Conservation (phyloP, 805 yeast genomes). For the Candida krabiensis region DNA sequence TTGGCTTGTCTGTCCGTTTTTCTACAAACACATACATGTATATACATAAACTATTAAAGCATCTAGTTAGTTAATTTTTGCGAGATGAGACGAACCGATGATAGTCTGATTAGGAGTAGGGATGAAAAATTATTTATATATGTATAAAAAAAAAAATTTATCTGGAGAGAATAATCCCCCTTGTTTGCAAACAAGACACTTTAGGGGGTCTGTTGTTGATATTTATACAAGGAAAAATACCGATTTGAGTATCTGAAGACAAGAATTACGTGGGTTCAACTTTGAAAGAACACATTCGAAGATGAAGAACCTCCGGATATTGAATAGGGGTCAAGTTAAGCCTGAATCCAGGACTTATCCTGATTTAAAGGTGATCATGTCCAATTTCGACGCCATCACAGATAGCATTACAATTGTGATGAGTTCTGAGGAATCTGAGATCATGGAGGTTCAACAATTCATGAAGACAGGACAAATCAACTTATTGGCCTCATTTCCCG, state of each 20-base stretch:
- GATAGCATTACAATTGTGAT: slow-evolving; percentile 71
- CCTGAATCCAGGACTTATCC: slow-evolving; percentile 63
- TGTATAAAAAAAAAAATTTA: slow-evolving; percentile 8
- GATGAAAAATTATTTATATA: too few relatives aligned
- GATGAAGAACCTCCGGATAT: slow-evolving; percentile 34
- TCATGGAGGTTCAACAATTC: slow-evolving; percentile 76
- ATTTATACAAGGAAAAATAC: too few relatives aligned
- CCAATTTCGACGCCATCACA: slow-evolving; percentile 69
- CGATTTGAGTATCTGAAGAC: too few relatives aligned
- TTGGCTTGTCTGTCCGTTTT: background rate
- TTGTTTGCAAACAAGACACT: too few relatives aligned
- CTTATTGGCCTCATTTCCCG: slow-evolving; percentile 62
- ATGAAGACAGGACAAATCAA: slow-evolving; percentile 59
- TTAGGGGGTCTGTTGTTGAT: too few relatives aligned
- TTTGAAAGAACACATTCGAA: too few relatives aligned
- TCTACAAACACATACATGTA: background rate
- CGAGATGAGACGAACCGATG: too few relatives aligned
- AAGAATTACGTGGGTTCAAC: too few relatives aligned
- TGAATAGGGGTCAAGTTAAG: slow-evolving; percentile 53
- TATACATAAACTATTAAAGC: background rate
- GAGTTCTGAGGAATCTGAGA: slow-evolving; percentile 50
- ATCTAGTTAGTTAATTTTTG: background rate
- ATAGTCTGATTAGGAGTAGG: too few relatives aligned
- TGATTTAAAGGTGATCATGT: slow-evolving; percentile 52
- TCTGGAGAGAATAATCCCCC: too few relatives aligned